Conservation (phyloP, 306 rosid genomes). For the Prunus kanzakura region DNA sequence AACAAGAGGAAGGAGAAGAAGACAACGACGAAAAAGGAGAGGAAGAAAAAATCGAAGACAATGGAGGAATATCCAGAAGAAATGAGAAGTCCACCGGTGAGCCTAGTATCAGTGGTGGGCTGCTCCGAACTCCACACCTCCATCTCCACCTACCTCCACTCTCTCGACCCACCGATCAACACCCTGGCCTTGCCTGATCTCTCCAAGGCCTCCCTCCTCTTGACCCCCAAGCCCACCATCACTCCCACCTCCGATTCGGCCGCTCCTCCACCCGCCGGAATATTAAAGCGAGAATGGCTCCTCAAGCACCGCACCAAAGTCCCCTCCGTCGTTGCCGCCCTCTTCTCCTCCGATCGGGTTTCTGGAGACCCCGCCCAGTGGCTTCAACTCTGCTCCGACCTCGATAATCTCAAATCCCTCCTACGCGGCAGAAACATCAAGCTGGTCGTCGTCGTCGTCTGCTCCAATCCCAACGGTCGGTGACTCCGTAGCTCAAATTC, state of each 20-base stretch:
- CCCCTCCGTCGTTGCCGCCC: conserved; percentile 68
- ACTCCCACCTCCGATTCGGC: conserved; percentile 13
- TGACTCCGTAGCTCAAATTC: neutral
- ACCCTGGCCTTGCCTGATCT: conserved; percentile 83
- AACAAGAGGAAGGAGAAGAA: neutral
- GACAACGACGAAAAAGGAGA: conserved; percentile 7
- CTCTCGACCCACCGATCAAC: conserved; percentile 82
- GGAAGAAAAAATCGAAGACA: conserved; percentile 10
- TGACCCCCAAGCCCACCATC: conserved; percentile 35
- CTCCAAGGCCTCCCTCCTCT: conserved; percentile 57
- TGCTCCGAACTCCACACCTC: conserved; percentile 65
- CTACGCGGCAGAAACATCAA: conserved; percentile 66
- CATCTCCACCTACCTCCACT: conserved; percentile 57
- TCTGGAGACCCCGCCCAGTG: conserved; percentile 82
- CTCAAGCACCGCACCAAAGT: conserved; percentile 82
- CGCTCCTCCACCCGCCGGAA: conserved; percentile 31
- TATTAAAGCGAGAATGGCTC: conserved; percentile 76
- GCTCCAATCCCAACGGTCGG: conserved; percentile 46
- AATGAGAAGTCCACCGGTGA: conserved; percentile 84
- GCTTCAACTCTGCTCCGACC: conserved; percentile 88
- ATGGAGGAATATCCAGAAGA: conserved; percentile 95
- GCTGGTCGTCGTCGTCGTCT: conserved; percentile 59
- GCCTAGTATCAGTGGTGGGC: conserved; percentile 66
- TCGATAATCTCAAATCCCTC: conserved; percentile 58
- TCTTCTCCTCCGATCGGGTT: conserved; percentile 57